A percentile compares a stretch with the other conserved stretches of the same genome.
phyloP scores from a whole-genome alignment of 2,329 filamentous ascomycete species.

The Aspergillus novofumigatus region DNA sequence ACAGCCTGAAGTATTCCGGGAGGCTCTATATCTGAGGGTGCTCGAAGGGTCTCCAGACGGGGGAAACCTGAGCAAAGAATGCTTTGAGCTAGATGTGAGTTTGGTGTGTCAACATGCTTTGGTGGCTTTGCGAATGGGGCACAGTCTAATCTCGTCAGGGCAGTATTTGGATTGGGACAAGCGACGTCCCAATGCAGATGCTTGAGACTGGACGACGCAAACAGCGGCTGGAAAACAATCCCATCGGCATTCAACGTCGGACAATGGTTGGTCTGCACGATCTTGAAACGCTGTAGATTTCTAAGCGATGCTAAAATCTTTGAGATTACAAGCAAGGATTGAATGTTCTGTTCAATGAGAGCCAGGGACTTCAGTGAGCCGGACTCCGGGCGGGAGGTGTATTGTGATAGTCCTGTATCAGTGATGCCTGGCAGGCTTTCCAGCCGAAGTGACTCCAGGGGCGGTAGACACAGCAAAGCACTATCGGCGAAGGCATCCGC shows the following conservation, averaged over 20 bases:
- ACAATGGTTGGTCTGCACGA: constrained; percentile 48
- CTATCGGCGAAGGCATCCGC: constrained; percentile 53
- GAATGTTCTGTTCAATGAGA: constrained; percentile 52
- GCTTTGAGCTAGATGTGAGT: constrained; percentile 42
- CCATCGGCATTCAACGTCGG: constrained; percentile 43
- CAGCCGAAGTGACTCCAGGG: constrained; percentile 51
- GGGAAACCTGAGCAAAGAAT: constrained; percentile 43
- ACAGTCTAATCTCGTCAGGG: constrained; percentile 35
- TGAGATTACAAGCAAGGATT: constrained; percentile 49
- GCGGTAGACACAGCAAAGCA: constrained; percentile 50
- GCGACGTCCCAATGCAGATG: constrained; percentile 56
- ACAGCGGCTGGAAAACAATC: constrained; percentile 44
- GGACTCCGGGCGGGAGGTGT: constrained; percentile 45
- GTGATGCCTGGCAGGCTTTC: constrained; percentile 54
- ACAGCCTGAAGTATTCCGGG: constrained; percentile 41
- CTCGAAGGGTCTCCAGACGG: constrained; percentile 36
- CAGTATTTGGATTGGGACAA: constrained; percentile 34
- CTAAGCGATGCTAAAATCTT: constrained; percentile 47
- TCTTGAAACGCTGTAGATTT: constrained; percentile 46
- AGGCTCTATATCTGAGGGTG: constrained; percentile 43
- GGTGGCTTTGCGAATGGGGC: constrained; percentile 34
- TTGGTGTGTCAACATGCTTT: constrained; percentile 34
- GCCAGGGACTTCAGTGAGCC: constrained; percentile 44
- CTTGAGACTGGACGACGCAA: constrained; percentile 47
- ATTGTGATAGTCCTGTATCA: constrained; percentile 52